Conservation (phyloP, 2,329 filamentous ascomycete species). For the Botrytis byssoidea region DNA sequence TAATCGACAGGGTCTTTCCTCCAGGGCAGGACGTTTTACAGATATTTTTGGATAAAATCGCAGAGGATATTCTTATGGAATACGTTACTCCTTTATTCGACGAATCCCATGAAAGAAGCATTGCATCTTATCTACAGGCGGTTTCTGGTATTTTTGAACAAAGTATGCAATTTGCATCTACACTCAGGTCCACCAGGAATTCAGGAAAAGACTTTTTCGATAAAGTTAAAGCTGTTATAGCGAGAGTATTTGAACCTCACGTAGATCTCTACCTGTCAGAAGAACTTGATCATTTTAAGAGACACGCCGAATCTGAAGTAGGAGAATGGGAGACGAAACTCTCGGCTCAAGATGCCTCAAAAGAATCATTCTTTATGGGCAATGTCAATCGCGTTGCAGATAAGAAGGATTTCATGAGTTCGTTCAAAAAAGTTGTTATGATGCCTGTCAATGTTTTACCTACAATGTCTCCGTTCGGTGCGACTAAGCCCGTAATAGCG, state of each 20-base stretch:
- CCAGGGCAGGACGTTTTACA: constrained; percentile 70
- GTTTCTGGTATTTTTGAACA: constrained; percentile 88
- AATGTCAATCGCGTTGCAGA: constrained; percentile 92
- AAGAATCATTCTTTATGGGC: constrained; percentile 93
- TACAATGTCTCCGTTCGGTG: constrained; percentile 56
- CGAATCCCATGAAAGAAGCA: constrained; percentile 74
- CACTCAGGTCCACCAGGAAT: constrained; percentile 64
- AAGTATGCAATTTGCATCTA: constrained; percentile 71
- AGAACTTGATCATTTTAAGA: constrained; percentile 82
- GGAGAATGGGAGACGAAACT: constrained; percentile 87
- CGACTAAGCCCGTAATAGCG: constrained; percentile 36
- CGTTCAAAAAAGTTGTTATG: constrained; percentile 99
- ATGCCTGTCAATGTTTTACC: constrained; percentile 93
- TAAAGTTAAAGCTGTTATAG: constrained; percentile 65
- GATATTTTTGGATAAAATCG: constrained; percentile 76
- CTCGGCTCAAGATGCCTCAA: constrained; percentile 83
- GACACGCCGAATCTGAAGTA: constrained; percentile 74
- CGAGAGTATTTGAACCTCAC: constrained; percentile 82
- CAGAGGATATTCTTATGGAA: constrained; percentile 78
- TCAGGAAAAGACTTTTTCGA: constrained; percentile 60
- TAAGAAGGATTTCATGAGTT: constrained; percentile 93
- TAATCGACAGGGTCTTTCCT: constrained; percentile 80
- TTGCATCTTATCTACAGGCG: constrained; percentile 77
- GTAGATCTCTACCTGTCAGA: constrained; percentile 91
- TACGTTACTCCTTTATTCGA: constrained; percentile 85